phyloP scores from a whole-genome alignment of 1,139 yeast genomes.

The Blastobotrys malaysiensis region DNA sequence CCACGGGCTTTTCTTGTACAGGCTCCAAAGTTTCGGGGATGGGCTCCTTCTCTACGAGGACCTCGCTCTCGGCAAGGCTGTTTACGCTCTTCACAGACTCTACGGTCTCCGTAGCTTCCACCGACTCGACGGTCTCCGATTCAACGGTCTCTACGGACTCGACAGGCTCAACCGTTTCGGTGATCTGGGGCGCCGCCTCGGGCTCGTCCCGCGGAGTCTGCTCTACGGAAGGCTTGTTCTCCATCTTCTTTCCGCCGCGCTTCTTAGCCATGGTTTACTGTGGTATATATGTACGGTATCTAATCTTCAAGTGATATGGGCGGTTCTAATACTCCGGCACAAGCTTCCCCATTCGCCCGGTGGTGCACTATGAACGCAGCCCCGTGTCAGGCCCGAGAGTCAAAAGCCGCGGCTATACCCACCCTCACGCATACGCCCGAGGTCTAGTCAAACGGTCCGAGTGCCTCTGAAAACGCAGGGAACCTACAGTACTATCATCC shows the following conservation, averaged over 20 bases:
- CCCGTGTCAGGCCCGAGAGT: not conserved
- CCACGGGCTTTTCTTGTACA: too few relatives aligned
- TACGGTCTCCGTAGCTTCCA: not conserved
- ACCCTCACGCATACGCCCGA: not conserved
- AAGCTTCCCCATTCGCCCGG: constrained; percentile 1
- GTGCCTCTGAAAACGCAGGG: too few relatives aligned
- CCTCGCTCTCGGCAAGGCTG: constrained; percentile 2
- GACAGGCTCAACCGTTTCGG: not conserved
- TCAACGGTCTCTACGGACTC: not conserved
- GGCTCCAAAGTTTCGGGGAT: too few relatives aligned
- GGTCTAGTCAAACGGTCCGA: too few relatives aligned
- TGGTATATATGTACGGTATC: not conserved
- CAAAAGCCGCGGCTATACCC: not conserved
- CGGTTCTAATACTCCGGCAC: not conserved
- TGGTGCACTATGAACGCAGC: not conserved
- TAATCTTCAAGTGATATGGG: not conserved
- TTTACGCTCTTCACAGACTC: not conserved
- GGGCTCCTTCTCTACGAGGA: constrained; percentile 1
- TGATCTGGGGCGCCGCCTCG: not conserved
- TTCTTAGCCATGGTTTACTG: not conserved
- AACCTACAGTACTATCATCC: too few relatives aligned
- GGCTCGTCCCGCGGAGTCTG: not conserved
- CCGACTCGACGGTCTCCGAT: too few relatives aligned
- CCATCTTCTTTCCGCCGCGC: not conserved
- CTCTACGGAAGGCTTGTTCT: not conserved